phyloP scores from a whole-genome alignment of 108 stramenopile species.

The Nitzschia sp. region DNA sequence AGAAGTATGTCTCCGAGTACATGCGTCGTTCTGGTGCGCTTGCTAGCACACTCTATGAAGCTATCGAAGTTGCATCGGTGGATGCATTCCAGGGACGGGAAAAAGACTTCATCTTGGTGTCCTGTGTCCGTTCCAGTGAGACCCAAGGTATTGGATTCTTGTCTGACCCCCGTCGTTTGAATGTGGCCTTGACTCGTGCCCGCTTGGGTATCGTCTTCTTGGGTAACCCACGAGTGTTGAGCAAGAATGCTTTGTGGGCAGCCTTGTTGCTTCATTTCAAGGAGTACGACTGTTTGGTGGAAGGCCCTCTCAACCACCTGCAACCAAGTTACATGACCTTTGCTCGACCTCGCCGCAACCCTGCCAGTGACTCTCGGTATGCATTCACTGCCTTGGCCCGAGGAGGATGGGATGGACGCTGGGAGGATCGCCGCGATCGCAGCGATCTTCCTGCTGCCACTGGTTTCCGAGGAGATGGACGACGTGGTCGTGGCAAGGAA shows the following conservation, averaged over 20 bases:
- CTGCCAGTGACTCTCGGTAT: slow-evolving; percentile 80
- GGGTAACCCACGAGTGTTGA: slow-evolving; percentile 95
- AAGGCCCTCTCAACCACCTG: slow-evolving; percentile 89
- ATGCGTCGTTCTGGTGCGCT: slow-evolving; percentile 88
- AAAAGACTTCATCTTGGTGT: slow-evolving; percentile 96
- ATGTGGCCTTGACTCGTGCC: slow-evolving; percentile 97
- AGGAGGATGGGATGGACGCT: slow-evolving; percentile 87
- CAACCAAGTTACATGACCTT: slow-evolving; percentile 92
- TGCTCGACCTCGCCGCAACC: slow-evolving; percentile 84
- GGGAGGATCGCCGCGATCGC: slow-evolving; percentile 73
- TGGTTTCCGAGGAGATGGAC: slow-evolving; percentile 50
- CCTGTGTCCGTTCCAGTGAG: slow-evolving; percentile 98
- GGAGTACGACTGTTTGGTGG: slow-evolving; percentile 87
- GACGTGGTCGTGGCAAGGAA: slow-evolving; percentile 57
- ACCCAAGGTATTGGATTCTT: slow-evolving; percentile 97
- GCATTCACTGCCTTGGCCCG: slow-evolving; percentile 88
- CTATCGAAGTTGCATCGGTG: slow-evolving; percentile 96
- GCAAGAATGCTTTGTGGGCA: slow-evolving; percentile 95
- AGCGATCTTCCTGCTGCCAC: slow-evolving; percentile 39
- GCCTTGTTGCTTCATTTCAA: slow-evolving; percentile 92
- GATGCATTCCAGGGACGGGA: slow-evolving; percentile 99
- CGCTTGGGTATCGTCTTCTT: slow-evolving; percentile 90
- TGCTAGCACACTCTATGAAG: slow-evolving; percentile 80
- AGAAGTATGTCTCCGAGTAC: slow-evolving; percentile 89
- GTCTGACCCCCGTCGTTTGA: slow-evolving; percentile 96